These are phyloP conservation scores for Cladosporium sp. DNA, from an alignment of 2,329 filamentous ascomycete genomes.

Conservation along the genomic window DNA sequence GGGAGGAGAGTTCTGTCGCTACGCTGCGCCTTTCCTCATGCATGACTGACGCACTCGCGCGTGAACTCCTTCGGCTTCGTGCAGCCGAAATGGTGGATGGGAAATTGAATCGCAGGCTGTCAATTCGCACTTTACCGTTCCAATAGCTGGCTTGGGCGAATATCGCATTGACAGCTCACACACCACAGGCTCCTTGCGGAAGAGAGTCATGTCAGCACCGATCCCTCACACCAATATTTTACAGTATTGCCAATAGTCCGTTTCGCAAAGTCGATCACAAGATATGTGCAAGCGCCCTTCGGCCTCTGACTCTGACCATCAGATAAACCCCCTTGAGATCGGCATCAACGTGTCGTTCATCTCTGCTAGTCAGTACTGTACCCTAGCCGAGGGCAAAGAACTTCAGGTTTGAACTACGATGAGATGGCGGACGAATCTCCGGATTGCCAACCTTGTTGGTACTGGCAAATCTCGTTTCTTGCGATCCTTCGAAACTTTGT, in stretches of 20 bases:
- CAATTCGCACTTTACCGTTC: no score
- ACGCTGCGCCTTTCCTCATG: background rate
- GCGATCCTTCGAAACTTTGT: background rate
- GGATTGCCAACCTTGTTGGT: background rate
- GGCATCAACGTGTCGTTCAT: background rate
- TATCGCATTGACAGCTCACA: background rate
- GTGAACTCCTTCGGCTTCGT: conserved; percentile 12
- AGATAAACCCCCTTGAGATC: background rate
- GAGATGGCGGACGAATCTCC: background rate
- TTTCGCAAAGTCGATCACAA: background rate
- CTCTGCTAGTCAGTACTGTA: background rate
- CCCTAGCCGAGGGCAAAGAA: background rate
- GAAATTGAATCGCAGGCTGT: background rate
- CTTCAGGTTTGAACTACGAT: background rate
- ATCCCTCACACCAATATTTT: background rate
- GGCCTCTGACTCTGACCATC: background rate
- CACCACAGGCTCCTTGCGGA: background rate
- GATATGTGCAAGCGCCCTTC: background rate
- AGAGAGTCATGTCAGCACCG: background rate
- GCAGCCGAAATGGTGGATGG: conserved; percentile 9
- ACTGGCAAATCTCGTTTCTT: background rate
- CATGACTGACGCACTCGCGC: conserved; percentile 10
- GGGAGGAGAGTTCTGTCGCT: background rate
- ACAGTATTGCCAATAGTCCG: background rate
- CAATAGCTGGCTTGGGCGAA: no score